phyloP scores from a whole-genome alignment of 306 rosid species.

The Myrica gale region DNA sequence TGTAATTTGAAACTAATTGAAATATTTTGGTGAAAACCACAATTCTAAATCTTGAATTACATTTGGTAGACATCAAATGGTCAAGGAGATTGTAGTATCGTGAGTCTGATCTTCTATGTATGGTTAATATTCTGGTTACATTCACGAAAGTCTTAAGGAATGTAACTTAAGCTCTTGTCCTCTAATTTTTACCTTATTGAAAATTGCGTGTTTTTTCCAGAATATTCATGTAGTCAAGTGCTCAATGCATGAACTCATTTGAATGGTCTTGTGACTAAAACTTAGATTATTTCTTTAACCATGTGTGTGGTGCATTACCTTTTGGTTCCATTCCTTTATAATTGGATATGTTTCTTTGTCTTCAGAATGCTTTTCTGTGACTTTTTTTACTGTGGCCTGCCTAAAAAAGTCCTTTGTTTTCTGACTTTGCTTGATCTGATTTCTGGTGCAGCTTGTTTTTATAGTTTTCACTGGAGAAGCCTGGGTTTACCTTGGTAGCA shows the following conservation, averaged over 20 bases:
- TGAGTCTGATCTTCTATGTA: neutral
- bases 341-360: neutral
- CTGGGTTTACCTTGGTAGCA: constrained; percentile 98
- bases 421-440: constrained; percentile 35
- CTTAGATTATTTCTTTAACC: neutral
- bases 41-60: too few relatives aligned
- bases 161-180: neutral
- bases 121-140: too few relatives aligned
- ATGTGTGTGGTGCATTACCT: neutral
- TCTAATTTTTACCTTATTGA: neutral
- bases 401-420: constrained; percentile 7
- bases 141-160: neutral
- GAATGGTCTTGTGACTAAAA: neutral
- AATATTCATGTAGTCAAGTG: neutral
- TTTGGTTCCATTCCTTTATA: neutral
- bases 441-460: constrained; percentile 79
- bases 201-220: neutral
- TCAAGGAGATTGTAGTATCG: neutral
- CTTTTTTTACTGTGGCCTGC: neutral
- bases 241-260: neutral
- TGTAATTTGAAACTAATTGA: neutral
- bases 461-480: constrained; percentile 83
- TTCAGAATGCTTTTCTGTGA: neutral
- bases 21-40: neutral
- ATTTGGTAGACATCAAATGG: neutral